These are phyloP conservation scores for Sistotremastrum suecicum DNA, from an alignment of 768 basidiomycete species.

Conservation along the genomic window DNA sequence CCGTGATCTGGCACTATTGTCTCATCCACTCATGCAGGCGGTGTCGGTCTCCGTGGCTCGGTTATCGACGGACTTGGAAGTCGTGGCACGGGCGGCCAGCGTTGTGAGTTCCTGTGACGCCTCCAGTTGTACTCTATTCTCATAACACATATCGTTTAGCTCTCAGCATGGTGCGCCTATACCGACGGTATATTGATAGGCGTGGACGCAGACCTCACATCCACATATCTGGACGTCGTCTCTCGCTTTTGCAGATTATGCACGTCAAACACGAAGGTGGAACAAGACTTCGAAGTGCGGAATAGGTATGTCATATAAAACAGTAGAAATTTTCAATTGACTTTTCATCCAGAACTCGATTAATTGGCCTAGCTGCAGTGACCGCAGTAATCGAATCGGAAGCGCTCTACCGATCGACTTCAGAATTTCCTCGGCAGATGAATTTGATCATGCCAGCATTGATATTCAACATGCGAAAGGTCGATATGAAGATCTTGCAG, in stretches of 20 bases:
- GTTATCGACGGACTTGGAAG: constrained; percentile 54
- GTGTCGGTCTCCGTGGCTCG: constrained; percentile 42
- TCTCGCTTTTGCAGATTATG: constrained; percentile 51
- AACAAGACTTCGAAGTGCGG: constrained; percentile 48
- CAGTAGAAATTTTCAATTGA: background rate
- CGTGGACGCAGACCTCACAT: constrained; percentile 54
- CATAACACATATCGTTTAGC: constrained; percentile 28
- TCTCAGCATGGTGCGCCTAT: constrained; percentile 85
- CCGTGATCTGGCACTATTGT: constrained; percentile 63
- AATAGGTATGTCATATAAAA: constrained; percentile 41
- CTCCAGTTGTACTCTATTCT: background rate
- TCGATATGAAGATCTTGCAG: constrained; percentile 42
- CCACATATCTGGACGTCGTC: constrained; percentile 56
- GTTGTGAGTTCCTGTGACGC: constrained; percentile 38
- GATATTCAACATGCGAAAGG: constrained; percentile 49
- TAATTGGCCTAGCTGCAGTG: constrained; percentile 77
- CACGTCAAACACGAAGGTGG: constrained; percentile 27
- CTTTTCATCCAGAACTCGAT: constrained; percentile 42
- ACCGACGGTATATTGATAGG: constrained; percentile 78
- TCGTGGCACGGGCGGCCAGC: constrained; percentile 62
- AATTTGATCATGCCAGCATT: constrained; percentile 59
- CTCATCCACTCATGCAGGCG: constrained; percentile 52
- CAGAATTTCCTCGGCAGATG: constrained; percentile 62
- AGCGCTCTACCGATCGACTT: constrained; percentile 58
- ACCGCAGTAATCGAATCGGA: constrained; percentile 74